Evolutionary conservation across 345 rosid genomes (phyloP).

Genomic region (Psidium friedrichsthalianum): DNA sequence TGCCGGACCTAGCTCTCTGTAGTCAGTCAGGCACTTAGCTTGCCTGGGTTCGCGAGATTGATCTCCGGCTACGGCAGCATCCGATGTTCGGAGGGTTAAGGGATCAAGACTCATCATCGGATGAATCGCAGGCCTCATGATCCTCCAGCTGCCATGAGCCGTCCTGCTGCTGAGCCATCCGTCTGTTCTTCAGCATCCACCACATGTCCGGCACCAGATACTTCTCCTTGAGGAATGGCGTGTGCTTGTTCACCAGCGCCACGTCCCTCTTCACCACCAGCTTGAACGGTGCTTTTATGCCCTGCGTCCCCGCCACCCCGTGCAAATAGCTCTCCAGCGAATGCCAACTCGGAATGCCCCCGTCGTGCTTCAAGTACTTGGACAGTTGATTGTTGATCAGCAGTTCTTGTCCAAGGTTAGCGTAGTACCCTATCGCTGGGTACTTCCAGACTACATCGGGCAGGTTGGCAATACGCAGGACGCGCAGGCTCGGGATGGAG

Average conservation of each 20-base stretch:
- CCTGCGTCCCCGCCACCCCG: conserved; percentile 25
- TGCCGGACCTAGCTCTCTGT: background rate
- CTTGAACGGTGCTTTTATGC: conserved; percentile 1
- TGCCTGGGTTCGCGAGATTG: background rate
- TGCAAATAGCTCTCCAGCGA: conserved; percentile 22
- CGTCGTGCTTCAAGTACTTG: conserved; percentile 12
- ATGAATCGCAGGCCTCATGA: conserved; percentile 10
- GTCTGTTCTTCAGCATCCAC: conserved; percentile 36
- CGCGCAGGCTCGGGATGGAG: conserved; percentile 11
- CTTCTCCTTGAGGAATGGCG: conserved; percentile 20
- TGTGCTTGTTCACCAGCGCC: conserved; percentile 12
- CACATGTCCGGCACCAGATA: conserved; percentile 35
- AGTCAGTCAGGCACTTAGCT: background rate
- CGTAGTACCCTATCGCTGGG: conserved; percentile 6
- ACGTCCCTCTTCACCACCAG: conserved; percentile 17
- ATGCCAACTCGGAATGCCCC: conserved; percentile 8
- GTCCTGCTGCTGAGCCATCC: conserved; percentile 44
- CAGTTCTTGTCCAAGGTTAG: conserved; percentile 12
- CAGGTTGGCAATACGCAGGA: conserved; percentile 8
- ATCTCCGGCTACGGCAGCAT: background rate
- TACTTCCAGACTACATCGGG: conserved; percentile 7
- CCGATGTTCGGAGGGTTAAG: background rate
- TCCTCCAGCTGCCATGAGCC: conserved; percentile 42
- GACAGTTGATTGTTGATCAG: conserved; percentile 10
- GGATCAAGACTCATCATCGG: background rate